Evolutionary conservation across 805 yeast genomes (phyloP).

Genomic region (Starmerella apis): DNA sequence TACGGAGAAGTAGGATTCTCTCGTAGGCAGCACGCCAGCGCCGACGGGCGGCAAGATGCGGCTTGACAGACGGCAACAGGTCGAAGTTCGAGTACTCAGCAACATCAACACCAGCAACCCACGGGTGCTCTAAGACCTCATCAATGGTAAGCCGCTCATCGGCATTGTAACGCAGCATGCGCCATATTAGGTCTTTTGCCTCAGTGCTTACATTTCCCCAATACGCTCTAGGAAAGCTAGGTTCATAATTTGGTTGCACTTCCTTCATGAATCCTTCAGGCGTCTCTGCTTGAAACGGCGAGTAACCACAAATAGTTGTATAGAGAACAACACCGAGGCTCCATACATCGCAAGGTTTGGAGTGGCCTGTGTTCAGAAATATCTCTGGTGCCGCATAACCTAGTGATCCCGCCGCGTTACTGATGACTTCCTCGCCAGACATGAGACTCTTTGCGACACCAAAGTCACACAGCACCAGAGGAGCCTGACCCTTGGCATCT

Average conservation of each 20-base stretch:
- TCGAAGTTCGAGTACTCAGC: conserved; percentile 39
- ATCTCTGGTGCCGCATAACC: conserved; percentile 98
- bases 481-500: conserved; percentile 49
- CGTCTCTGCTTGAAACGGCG: conserved; percentile 80
- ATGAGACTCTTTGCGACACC: conserved; percentile 80
- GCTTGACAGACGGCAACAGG: conserved; percentile 68
- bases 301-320: conserved; percentile 81
- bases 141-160: conserved; percentile 67
- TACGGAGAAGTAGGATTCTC: conserved; percentile 68
- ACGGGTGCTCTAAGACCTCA: conserved; percentile 68
- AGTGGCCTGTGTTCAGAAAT: conserved; percentile 70
- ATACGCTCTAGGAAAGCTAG: conserved; percentile 76
- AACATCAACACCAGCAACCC: conserved; percentile 50
- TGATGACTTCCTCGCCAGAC: conserved; percentile 49
- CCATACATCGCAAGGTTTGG: conserved; percentile 95
- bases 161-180: conserved; percentile 65
- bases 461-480: conserved; percentile 83
- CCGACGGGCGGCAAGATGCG: conserved; percentile 71
- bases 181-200: conserved; percentile 68
- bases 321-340: conserved; percentile 87
- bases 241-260: conserved; percentile 59
- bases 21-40: conserved; percentile 81
- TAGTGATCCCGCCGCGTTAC: conserved; percentile 76
- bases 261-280: conserved; percentile 73
- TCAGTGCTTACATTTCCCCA: conserved; percentile 74